phyloP scores from a whole-genome alignment of 805 yeast genomes.

The Kuraishia piskuri region DNA sequence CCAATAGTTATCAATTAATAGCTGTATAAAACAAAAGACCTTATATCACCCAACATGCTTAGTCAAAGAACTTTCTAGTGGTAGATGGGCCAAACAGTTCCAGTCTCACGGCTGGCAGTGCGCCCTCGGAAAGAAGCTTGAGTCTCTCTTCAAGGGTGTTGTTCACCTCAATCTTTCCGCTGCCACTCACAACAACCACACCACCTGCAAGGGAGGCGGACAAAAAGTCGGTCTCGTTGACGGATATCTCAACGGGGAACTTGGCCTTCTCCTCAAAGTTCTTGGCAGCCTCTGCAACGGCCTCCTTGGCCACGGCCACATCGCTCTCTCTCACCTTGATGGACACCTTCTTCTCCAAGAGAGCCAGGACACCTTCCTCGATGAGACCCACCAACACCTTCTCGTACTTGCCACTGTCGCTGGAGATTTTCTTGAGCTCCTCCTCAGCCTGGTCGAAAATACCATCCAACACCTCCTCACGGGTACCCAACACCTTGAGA shows the following conservation, averaged over 20 bases:
- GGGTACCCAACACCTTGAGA: constrained; percentile 78
- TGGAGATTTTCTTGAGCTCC: constrained; percentile 50
- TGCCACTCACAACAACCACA: constrained; percentile 56
- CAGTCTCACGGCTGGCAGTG: constrained; percentile 87
- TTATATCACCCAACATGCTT: constrained; percentile 12
- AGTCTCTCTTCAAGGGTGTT: constrained; percentile 95
- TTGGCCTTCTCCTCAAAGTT: constrained; percentile 57
- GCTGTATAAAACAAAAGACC: neutral
- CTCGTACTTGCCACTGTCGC: constrained; percentile 52
- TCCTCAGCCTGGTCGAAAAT: constrained; percentile 64
- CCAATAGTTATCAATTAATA: neutral
- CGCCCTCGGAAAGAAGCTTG: constrained; percentile 68
- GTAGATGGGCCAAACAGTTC: constrained; percentile 82
- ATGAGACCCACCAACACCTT: constrained; percentile 68
- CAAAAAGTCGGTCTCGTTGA: constrained; percentile 52
- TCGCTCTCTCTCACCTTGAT: constrained; percentile 66
- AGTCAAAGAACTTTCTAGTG: constrained; percentile 88
- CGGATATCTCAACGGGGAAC: constrained; percentile 40
- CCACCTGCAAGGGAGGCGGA: constrained; percentile 77
- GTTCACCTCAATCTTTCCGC: constrained; percentile 80
- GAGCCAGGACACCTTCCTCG: constrained; percentile 63
- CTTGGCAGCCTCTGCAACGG: constrained; percentile 50
- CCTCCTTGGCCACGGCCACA: constrained; percentile 49
- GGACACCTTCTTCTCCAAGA: constrained; percentile 62
- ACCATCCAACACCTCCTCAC: constrained; percentile 69